phyloP scores from a whole-genome alignment of 371 early-diverging fungal genomes.

The Mucor mucedo region DNA sequence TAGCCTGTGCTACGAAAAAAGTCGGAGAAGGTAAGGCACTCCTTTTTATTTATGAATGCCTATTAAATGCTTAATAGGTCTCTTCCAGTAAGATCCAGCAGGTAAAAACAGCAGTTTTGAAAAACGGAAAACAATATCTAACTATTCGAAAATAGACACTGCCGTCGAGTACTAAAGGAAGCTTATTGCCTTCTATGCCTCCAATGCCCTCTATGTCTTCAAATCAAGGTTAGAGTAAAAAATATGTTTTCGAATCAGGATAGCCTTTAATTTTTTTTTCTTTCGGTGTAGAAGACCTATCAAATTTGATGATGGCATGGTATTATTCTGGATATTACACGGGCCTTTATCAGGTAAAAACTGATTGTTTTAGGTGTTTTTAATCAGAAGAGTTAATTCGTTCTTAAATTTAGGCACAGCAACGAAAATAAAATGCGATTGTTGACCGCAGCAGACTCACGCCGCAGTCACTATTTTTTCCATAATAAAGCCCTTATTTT shows the following conservation, averaged over 20 bases:
- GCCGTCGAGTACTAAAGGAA: background rate
- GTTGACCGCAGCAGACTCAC: conserved; percentile 9
- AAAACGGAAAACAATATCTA: background rate
- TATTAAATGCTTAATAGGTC: background rate
- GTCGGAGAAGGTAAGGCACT: too few species aligned
- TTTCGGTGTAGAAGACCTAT: conserved; percentile 5
- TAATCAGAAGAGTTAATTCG: background rate
- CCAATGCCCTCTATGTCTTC: conserved; percentile 1
- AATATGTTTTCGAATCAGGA: background rate
- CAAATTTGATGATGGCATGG: conserved; percentile 33
- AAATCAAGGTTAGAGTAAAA: conserved; percentile 1
- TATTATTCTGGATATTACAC: conserved; percentile 35
- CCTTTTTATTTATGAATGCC: too few species aligned
- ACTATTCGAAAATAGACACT: background rate
- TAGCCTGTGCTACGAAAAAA: conserved; percentile 5
- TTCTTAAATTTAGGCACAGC: conserved; percentile 4
- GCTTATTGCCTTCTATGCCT: background rate
- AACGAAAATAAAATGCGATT: background rate
- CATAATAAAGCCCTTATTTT: background rate
- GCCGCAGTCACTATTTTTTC: conserved; percentile 15
- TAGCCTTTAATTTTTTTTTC: background rate
- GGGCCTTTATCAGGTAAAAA: conserved; percentile 25
- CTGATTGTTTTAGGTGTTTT: background rate
- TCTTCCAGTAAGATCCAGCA: background rate
- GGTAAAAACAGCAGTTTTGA: background rate